Conservation (phyloP, 768 basidiomycete species). For the Chalciporus sphaerocephalus region DNA sequence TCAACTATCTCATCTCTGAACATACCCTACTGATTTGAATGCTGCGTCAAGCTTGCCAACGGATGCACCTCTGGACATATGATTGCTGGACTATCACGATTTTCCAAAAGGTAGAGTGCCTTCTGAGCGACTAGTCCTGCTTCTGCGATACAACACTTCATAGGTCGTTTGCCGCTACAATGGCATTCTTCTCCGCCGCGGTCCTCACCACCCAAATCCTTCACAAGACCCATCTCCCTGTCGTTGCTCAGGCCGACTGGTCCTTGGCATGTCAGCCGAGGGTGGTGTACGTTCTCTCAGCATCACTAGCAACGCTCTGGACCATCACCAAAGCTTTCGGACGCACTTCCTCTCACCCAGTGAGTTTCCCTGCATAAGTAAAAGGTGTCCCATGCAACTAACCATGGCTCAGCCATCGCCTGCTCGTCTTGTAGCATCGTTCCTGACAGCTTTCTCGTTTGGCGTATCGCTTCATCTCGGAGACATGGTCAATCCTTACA, state of each 20-base stretch:
- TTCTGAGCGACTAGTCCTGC: neutral
- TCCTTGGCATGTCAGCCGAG: conserved; percentile 35
- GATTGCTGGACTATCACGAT: conserved; percentile 55
- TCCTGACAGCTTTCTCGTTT: conserved; percentile 47
- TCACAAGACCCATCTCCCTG: conserved; percentile 33
- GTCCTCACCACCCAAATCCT: conserved; percentile 41
- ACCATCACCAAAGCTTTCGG: neutral
- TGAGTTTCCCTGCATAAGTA: neutral
- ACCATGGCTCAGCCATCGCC: conserved; percentile 5
- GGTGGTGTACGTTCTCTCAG: conserved; percentile 22
- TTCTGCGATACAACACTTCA: conserved; percentile 1
- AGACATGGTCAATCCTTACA: conserved; percentile 45
- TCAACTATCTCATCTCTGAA: neutral
- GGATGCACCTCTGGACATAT: conserved; percentile 71
- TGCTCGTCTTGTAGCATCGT: conserved; percentile 38
- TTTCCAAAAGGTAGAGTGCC: conserved; percentile 46
- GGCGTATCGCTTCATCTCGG: conserved; percentile 52
- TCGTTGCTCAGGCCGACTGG: conserved; percentile 36
- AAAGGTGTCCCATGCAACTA: neutral
- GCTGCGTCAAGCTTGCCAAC: conserved; percentile 42
- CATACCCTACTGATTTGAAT: neutral
- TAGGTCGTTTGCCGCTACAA: conserved; percentile 54
- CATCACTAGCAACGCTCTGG: conserved; percentile 8
- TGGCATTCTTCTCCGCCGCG: conserved; percentile 48
- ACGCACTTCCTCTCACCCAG: neutral